Conservation (phyloP, 306 rosid species). For the Pterocarpus macrocarpus region DNA sequence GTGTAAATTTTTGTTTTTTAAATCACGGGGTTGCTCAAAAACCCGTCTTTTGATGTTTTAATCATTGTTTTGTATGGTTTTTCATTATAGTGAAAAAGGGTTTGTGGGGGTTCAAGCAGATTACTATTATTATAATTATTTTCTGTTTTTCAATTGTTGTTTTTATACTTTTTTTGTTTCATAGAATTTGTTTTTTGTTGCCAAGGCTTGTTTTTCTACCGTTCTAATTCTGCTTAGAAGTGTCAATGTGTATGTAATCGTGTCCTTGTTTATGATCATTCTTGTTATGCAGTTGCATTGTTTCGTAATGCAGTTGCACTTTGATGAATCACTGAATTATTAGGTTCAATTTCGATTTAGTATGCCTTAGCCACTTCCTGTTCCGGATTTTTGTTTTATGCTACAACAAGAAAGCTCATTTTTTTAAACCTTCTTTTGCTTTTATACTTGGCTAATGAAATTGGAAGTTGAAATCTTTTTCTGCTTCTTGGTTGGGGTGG, state of each 20-base stretch:
- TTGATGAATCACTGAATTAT: neutral
- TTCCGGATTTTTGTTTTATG: neutral
- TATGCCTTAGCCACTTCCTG: neutral
- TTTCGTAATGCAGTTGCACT: neutral
- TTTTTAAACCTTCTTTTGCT: neutral
- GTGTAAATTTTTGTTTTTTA: neutral
- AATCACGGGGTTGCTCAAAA: neutral
- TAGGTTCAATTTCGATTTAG: neutral
- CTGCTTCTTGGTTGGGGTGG: slow-evolving; percentile 5
- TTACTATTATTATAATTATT: too few relatives aligned
- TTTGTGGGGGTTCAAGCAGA: neutral
- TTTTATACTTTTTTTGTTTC: neutral
- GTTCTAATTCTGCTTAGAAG: slow-evolving; percentile 18
- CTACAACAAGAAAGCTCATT: neutral
- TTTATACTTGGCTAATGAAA: slow-evolving; percentile 26
- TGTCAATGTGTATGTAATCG: slow-evolving; percentile 1
- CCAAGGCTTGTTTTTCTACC: slow-evolving; percentile 22
- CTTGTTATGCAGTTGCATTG: neutral
- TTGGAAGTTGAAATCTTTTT: slow-evolving; percentile 14
- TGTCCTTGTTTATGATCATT: slow-evolving; percentile 10
- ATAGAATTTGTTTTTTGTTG: neutral
- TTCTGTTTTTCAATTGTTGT: neutral
- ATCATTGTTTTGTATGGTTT: neutral
- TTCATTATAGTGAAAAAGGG: neutral
- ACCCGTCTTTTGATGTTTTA: neutral